phyloP scores from a whole-genome alignment of 495 filamentous ascomycete genomes.

The Xylaria nigripes region DNA sequence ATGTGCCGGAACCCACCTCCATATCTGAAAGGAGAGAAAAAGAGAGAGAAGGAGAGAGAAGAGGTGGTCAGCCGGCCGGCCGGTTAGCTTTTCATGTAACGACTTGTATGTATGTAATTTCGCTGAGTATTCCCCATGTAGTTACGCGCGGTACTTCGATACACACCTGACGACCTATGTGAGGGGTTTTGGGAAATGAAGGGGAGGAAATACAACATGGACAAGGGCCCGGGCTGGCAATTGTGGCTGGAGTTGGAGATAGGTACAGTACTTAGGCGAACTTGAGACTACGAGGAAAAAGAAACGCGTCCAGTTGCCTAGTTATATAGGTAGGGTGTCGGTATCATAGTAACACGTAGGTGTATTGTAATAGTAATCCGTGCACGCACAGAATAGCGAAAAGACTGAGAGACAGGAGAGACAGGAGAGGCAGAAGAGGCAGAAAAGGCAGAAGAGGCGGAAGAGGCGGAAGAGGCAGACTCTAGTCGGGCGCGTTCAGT shows the following conservation, averaged over 20 bases:
- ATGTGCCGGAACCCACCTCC: neutral
- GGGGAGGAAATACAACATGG: neutral
- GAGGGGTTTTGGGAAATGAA: neutral
- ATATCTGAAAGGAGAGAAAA: neutral
- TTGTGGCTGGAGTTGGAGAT: neutral
- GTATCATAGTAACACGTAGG: no score
- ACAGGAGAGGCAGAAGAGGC: no score
- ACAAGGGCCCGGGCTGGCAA: neutral
- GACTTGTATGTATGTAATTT: neutral
- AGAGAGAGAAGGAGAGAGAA: neutral
- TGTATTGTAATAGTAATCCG: no score
- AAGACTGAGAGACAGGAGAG: no score
- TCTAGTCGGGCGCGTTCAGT: no score
- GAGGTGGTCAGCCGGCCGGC: neutral
- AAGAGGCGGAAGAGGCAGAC: no score
- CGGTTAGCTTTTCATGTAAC: no score
- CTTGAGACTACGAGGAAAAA: neutral
- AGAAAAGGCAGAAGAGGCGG: no score
- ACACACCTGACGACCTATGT: neutral
- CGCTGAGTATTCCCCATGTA: neutral
- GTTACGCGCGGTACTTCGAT: neutral
- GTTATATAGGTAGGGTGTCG: neutral
- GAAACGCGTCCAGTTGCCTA: neutral
- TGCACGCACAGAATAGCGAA: no score
- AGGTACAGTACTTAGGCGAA: neutral